Evolutionary conservation across 192 early-diverging fungal genomes (phyloP).

Genomic region (Linderina pennispora): DNA sequence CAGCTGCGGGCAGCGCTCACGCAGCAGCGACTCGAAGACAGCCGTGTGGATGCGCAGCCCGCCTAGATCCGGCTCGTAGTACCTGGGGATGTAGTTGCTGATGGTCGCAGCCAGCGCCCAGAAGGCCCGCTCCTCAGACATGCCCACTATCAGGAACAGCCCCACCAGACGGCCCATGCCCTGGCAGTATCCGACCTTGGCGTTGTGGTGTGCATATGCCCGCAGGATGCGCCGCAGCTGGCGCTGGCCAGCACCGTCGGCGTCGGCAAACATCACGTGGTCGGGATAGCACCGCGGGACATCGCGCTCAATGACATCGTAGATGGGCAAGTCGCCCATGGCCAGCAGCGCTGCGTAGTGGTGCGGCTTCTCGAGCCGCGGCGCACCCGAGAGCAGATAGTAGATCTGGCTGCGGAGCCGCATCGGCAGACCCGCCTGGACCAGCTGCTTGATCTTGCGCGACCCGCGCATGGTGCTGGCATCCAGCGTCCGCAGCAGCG

Average conservation of each 20-base stretch:
- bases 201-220: conserved; percentile 86
- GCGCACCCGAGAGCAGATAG: conserved; percentile 31
- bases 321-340: conserved; percentile 49
- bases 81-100: conserved; percentile 68
- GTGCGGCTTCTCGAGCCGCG: conserved; percentile 5
- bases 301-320: conserved; percentile 88
- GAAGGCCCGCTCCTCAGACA: conserved; percentile 82
- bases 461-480: conserved; percentile 26
- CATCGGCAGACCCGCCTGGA: conserved; percentile 33
- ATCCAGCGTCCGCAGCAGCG: conserved; percentile 34
- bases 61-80: conserved; percentile 65
- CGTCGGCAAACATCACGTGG: conserved; percentile 71
- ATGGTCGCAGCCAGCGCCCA: conserved; percentile 80
- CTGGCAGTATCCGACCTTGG: conserved; percentile 86
- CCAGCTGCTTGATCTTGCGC: conserved; percentile 44
- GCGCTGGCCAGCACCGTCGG: conserved; percentile 62
- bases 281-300: conserved; percentile 86
- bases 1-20: conserved; percentile 60
- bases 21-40: conserved; percentile 72
- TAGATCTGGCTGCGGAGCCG: conserved; percentile 29
- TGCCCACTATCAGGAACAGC: conserved; percentile 78
- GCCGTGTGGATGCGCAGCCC: conserved; percentile 76
- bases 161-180: conserved; percentile 94
- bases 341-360: conserved; percentile 28
- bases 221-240: conserved; percentile 74